Evolutionary conservation across 1,284 basidiomycete species (phyloP).

Genomic region (Phaffia rhodozyma): DNA sequence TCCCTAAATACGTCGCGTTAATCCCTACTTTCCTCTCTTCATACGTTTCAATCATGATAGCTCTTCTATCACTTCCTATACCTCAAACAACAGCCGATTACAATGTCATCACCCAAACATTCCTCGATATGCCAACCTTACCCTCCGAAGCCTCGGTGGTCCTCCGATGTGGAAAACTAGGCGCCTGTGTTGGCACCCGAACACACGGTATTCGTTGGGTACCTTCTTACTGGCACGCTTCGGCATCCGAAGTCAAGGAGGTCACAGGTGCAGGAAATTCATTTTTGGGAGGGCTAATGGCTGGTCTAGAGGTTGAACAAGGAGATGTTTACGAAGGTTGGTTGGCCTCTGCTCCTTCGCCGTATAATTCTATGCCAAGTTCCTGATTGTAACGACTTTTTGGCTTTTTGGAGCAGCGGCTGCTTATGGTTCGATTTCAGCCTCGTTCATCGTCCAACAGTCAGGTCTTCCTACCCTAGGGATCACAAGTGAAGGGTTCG

Average conservation of each 20-base stretch:
- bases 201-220: conserved; percentile 25
- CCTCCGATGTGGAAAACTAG: conserved; percentile 30
- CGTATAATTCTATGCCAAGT: neutral
- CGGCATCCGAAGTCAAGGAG: conserved; percentile 23
- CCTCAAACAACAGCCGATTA: conserved; percentile 17
- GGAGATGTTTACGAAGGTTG: conserved; percentile 28
- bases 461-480: conserved; percentile 26
- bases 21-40: too few relatives aligned
- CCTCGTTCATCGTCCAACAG: conserved; percentile 32
- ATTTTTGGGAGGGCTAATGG: conserved; percentile 31
- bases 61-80: conserved; percentile 23
- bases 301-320: conserved; percentile 24
- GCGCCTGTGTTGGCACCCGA: conserved; percentile 29
- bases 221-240: conserved; percentile 25
- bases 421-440: conserved; percentile 29
- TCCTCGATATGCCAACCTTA: conserved; percentile 22
- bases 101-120: conserved; percentile 22
- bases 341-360: neutral
- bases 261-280: conserved; percentile 33
- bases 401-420: conserved; percentile 20
- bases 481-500: conserved; percentile 5
- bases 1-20: too few relatives aligned
- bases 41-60: neutral
- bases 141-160: conserved; percentile 23
- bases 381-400: neutral